These are phyloP conservation scores for Fusarium chlamydosporum DNA, from an alignment of 2,329 filamentous ascomycete genomes.

Conservation along the genomic window DNA sequence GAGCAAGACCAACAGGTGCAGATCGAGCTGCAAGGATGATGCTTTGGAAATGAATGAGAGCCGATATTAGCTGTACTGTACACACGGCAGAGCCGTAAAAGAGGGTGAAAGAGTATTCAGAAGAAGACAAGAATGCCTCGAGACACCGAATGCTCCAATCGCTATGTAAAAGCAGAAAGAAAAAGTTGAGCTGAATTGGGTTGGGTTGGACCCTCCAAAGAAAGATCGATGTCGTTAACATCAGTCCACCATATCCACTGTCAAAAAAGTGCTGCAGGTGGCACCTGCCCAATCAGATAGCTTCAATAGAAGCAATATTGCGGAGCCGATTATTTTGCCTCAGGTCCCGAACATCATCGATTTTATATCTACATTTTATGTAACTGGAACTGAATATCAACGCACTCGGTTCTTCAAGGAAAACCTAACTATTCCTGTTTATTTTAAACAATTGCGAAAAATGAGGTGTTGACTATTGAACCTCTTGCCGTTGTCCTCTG, in stretches of 20 bases:
- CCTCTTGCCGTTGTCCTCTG: no score
- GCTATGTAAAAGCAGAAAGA: conserved; percentile 2
- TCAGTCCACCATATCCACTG: conserved; percentile 38
- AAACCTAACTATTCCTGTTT: no score
- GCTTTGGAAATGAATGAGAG: neutral
- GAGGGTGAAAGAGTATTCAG: conserved; percentile 1
- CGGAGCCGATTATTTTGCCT: conserved; percentile 31
- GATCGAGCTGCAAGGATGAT: conserved; percentile 1
- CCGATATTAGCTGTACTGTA: neutral
- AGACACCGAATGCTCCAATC: conserved; percentile 12
- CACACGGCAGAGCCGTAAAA: neutral
- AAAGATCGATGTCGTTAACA: conserved; percentile 33
- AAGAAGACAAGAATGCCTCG: neutral
- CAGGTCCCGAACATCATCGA: conserved; percentile 28
- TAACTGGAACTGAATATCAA: no score
- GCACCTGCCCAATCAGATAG: conserved; percentile 25
- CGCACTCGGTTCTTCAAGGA: no score
- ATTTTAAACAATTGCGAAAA: no score
- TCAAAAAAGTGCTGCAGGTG: conserved; percentile 17
- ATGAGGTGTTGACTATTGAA: no score
- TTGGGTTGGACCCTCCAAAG: conserved; percentile 1
- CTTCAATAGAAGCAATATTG: neutral
- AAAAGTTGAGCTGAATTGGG: conserved; percentile 27
- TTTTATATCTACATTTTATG: neutral
- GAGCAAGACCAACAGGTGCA: conserved; percentile 9